Evolutionary conservation across 768 basidiomycete species (phyloP), one percentile per base, ranked within the genome.

Genomic region (Trametes cinnabarina): DNA sequence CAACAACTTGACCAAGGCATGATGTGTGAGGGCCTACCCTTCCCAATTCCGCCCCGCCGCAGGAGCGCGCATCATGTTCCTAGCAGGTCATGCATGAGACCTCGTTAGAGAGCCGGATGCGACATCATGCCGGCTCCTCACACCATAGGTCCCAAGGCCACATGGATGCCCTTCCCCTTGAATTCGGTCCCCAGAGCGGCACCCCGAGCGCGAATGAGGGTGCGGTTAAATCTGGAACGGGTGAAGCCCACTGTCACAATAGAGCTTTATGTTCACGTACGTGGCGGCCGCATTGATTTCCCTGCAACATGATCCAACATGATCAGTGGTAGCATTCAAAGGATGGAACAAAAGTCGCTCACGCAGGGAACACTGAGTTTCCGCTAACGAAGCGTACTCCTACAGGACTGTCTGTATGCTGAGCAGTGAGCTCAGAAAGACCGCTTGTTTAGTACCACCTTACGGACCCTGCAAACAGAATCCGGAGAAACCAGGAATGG

Each of bases 131-230:
- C n/a, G n/a, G n/a, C n/a, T 91, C 63, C 68, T 92, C 90, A 57
- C 84, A 91, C 93, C 87, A 90, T 90, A 0, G 91, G 82, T n/a
- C 78, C 75, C 17, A 94, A 78, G 6, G 85, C 87, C 43, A 94
- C 74, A 64, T 96, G 82, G 37, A 92, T 83, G 14, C 95, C 95
- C 66, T 94, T 93, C n/a, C 83, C 84, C 47, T 77, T 78, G 73
- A 91, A 88, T 67, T 98, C 94, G 40, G 80, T 69, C n/a, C 93
- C 94, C 83, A 96, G 87, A 28, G 82, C 86, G 3, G 82, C 69
- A 9, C 90, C 93, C 25, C 94, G 85, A 4, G 76, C 73, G 46
- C 91, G 88, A 58, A 96, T 86, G 39, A 96, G 77, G 2, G 79
- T 78, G 44, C 88, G 89, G 63, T 93, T 92, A 73, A 82, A 94